These are phyloP conservation scores for Fusarium napiforme DNA, from an alignment of 2,329 filamentous ascomycete species.

Conservation along the genomic window DNA sequence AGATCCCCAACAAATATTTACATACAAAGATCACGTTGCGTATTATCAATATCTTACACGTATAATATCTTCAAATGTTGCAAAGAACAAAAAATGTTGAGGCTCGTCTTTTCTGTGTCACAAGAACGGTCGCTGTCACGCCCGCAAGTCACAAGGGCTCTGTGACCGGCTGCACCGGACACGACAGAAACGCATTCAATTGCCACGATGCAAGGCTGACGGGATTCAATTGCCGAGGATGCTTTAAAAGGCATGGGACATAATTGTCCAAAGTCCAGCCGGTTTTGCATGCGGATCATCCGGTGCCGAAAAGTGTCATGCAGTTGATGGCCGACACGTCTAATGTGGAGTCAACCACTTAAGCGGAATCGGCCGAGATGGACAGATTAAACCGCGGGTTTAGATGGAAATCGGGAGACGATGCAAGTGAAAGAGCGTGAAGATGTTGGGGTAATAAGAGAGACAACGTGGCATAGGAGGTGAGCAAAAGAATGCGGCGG, in stretches of 20 bases:
- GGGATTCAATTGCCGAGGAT: background rate
- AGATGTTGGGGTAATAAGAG: conserved; percentile 26
- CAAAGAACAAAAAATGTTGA: background rate
- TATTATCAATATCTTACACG: background rate
- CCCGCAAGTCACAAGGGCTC: conserved; percentile 3
- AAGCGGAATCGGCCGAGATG: conserved; percentile 19
- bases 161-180: conserved; percentile 1
- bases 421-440: conserved; percentile 15
- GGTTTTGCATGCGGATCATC: conserved; percentile 13
- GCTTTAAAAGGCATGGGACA: background rate
- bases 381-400: background rate
- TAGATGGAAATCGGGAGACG: background rate
- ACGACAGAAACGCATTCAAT: background rate
- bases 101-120: background rate
- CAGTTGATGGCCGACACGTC: background rate
- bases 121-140: conserved; percentile 6
- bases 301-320: background rate
- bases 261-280: background rate
- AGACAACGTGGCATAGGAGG: conserved; percentile 15
- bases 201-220: background rate
- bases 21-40: background rate
- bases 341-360: conserved; percentile 12
- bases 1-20: background rate
- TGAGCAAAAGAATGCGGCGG: conserved; percentile 36
- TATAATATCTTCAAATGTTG: too few species aligned